These are phyloP conservation scores for Fagopyrum tataricum DNA, from an alignment of 148 eudicot species.

Conservation along the genomic window DNA sequence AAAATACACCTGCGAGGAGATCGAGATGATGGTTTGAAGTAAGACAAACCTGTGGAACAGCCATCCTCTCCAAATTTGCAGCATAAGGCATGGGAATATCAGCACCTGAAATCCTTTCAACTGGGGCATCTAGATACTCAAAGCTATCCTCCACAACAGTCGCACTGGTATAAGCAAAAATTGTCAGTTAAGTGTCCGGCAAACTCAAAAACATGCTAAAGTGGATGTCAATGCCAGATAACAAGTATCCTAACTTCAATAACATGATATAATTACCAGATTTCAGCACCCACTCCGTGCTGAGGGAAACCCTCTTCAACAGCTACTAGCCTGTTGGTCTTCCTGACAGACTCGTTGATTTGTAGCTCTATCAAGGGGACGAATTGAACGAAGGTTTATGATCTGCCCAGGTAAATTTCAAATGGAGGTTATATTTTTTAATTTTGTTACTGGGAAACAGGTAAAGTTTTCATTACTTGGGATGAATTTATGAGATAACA, in stretches of 20 bases:
- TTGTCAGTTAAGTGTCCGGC: neutral
- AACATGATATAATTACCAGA: conserved; percentile 38
- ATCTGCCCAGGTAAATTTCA: conserved; percentile 38
- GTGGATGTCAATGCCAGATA: neutral
- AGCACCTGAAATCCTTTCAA: conserved; percentile 84
- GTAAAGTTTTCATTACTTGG: neutral
- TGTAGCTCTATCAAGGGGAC: conserved; percentile 76
- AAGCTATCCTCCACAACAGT: conserved; percentile 88
- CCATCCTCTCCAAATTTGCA: conserved; percentile 11
- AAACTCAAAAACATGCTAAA: neutral
- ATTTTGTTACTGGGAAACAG: neutral
- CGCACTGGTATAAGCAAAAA: conserved; percentile 37
- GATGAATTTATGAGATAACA: neutral
- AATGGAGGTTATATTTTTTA: neutral
- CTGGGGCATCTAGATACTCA: conserved; percentile 89
- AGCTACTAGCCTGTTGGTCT: conserved; percentile 73
- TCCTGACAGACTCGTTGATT: conserved; percentile 85
- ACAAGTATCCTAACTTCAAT: neutral
- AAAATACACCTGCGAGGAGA: neutral
- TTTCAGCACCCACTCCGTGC: conserved; percentile 96
- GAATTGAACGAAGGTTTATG: conserved; percentile 81
- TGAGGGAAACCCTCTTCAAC: conserved; percentile 91
- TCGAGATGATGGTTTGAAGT: neutral
- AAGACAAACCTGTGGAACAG: conserved; percentile 42
- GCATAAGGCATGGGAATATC: conserved; percentile 49